Percentiles rank a stretch among this genome's conserved stretches.
These are phyloP conservation scores for Neonothopanus nambi DNA, from an alignment of 1,284 basidiomycete genomes.

Conservation along the genomic window DNA sequence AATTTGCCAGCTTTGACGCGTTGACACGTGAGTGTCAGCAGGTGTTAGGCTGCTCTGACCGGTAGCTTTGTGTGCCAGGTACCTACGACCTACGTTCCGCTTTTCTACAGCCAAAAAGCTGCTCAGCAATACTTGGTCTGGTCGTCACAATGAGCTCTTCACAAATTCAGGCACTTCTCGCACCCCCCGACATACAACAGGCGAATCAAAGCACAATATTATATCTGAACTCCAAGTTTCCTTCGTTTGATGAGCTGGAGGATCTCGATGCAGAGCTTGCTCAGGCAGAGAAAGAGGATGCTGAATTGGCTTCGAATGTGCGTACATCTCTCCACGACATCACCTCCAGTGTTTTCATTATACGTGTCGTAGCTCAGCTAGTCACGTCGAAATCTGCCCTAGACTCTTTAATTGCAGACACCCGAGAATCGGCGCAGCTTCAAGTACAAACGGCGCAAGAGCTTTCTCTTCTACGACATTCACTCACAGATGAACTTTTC, in stretches of 20 bases:
- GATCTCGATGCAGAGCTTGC: slow-evolving; percentile 44
- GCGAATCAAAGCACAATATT: slow-evolving; percentile 44
- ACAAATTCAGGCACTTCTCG: slow-evolving; percentile 49
- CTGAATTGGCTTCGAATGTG: slow-evolving; percentile 44
- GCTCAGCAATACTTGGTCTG: too few species aligned
- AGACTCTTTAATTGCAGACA: slow-evolving; percentile 43
- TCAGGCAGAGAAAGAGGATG: slow-evolving; percentile 35
- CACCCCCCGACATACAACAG: slow-evolving; percentile 42
- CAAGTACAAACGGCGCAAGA: slow-evolving; percentile 67
- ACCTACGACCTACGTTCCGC: too few species aligned
- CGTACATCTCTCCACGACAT: slow-evolving; percentile 23
- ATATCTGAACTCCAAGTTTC: slow-evolving; percentile 47
- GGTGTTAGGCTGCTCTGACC: too few species aligned
- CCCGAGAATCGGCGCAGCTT: slow-evolving; percentile 41
- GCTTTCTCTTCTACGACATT: slow-evolving; percentile 73
- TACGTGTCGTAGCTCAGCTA: slow-evolving; percentile 56
- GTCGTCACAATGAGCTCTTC: slow-evolving; percentile 50
- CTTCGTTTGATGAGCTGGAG: slow-evolving; percentile 35
- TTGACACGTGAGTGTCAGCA: too few species aligned
- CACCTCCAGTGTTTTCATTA: slow-evolving; percentile 22
- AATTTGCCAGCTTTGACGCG: too few species aligned
- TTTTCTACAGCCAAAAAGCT: too few species aligned
- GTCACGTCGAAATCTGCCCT: slow-evolving; percentile 49
- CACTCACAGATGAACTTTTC: slow-evolving; percentile 73
- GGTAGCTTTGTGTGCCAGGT: too few species aligned